These are phyloP conservation scores for Peronospora destructor DNA, from an alignment of 352 stramenopile species.

Conservation along the genomic window DNA sequence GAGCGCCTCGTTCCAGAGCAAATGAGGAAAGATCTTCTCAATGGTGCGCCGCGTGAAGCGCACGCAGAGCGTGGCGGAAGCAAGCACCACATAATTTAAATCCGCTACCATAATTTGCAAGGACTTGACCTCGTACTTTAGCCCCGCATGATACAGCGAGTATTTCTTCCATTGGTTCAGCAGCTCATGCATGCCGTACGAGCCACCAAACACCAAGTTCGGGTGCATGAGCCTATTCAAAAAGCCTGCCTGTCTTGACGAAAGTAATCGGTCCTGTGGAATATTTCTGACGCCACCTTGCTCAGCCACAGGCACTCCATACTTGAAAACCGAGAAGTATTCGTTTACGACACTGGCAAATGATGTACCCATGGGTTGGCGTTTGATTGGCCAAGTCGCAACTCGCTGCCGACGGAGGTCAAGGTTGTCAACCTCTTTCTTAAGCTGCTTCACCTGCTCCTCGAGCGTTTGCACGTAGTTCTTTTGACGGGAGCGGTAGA, in stretches of 20 bases:
- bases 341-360: conserved; percentile 43
- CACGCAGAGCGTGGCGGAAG: conserved; percentile 39
- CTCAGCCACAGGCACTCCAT: conserved; percentile 36
- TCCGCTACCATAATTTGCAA: conserved; percentile 39
- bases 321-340: conserved; percentile 61
- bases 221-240: conserved; percentile 41
- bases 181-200: conserved; percentile 37
- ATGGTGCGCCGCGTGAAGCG: conserved; percentile 56
- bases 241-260: conserved; percentile 27
- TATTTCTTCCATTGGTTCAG: conserved; percentile 63
- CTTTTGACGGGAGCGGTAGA: conserved; percentile 50
- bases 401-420: conserved; percentile 18
- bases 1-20: conserved; percentile 53
- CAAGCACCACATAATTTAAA: conserved; percentile 36
- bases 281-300: conserved; percentile 6
- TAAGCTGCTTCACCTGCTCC: conserved; percentile 43
- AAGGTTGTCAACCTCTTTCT: conserved; percentile 39
- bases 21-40: conserved; percentile 60
- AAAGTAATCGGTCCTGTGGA: conserved; percentile 22
- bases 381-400: conserved; percentile 11
- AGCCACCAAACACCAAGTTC: conserved; percentile 44
- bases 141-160: conserved; percentile 45
- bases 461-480: conserved; percentile 39
- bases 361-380: conserved; percentile 17
- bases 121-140: conserved; percentile 42